These are phyloP conservation scores for Ballota nigra DNA, from an alignment of 257 asterid genomes.

Conservation along the genomic window DNA sequence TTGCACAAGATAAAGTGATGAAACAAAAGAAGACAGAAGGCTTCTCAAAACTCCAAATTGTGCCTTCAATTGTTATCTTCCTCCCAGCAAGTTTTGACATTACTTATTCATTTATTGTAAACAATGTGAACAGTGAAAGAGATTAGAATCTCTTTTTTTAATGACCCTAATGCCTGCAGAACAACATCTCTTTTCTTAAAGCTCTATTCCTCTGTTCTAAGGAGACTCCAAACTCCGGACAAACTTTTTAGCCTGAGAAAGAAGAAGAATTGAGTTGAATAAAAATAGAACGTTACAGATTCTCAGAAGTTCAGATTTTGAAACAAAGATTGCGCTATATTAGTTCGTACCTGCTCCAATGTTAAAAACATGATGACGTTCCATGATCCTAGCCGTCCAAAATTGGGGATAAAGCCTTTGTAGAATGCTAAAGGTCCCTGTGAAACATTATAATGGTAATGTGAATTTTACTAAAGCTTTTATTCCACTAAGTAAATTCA, in stretches of 20 bases:
- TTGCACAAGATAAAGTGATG: too few species aligned
- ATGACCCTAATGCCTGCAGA: too few species aligned
- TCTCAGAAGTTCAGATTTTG: not conserved
- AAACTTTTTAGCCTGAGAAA: conserved; percentile 49
- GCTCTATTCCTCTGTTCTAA: too few species aligned
- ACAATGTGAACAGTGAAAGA: too few species aligned
- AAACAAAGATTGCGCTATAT: not conserved
- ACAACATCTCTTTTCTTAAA: too few species aligned
- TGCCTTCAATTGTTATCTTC: too few species aligned
- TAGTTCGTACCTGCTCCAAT: conserved; percentile 73
- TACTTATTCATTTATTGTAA: too few species aligned
- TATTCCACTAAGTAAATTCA: not conserved
- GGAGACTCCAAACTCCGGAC: too few species aligned
- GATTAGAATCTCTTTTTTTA: too few species aligned
- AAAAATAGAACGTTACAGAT: not conserved
- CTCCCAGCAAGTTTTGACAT: too few species aligned
- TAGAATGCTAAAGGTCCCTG: conserved; percentile 98
- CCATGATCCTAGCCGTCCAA: conserved; percentile 96
- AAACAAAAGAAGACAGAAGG: too few species aligned
- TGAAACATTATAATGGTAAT: conserved; percentile 16
- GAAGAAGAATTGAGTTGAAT: conserved; percentile 7
- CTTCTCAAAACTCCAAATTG: too few species aligned
- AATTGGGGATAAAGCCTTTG: conserved; percentile 92
- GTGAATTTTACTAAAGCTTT: not conserved
- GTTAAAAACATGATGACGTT: conserved; percentile 93